These are phyloP conservation scores for Proliferodiscus dingleyae DNA, from an alignment of 2,329 filamentous ascomycete species.

Conservation along the genomic window DNA sequence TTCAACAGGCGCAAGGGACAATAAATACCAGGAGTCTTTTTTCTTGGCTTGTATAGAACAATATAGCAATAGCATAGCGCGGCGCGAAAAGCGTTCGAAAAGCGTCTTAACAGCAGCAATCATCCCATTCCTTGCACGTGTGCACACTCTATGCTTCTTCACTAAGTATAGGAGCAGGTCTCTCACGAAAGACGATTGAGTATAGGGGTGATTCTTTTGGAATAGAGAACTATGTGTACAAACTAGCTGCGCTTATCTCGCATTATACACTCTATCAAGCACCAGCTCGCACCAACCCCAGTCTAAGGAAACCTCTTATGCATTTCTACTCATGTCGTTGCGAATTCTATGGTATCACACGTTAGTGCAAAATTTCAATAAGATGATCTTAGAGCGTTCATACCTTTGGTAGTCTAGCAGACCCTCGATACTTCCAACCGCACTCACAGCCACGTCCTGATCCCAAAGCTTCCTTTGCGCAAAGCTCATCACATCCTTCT, in stretches of 20 bases:
- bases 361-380: background rate
- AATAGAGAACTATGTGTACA: slow-evolving; percentile 31
- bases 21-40: too few species aligned
- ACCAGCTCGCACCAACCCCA: slow-evolving; percentile 7
- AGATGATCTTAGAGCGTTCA: background rate
- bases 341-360: slow-evolving; percentile 44
- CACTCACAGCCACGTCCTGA: slow-evolving; percentile 89
- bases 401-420: slow-evolving; percentile 14
- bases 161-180: background rate
- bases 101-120: too few species aligned
- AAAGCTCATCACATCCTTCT: slow-evolving; percentile 96
- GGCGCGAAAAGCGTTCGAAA: too few species aligned
- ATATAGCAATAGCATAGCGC: too few species aligned
- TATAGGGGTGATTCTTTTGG: slow-evolving; percentile 12
- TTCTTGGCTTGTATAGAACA: too few species aligned
- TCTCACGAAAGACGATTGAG: background rate
- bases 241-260: slow-evolving; percentile 25
- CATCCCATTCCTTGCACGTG: too few species aligned
- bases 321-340: slow-evolving; percentile 82
- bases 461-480: slow-evolving; percentile 96
- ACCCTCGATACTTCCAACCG: slow-evolving; percentile 89
- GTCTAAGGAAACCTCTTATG: slow-evolving; percentile 25
- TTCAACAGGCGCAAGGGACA: too few species aligned
- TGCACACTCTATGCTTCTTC: background rate
- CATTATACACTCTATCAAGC: slow-evolving; percentile 32